Evolutionary conservation across 106 monocot genomes (phyloP), one percentile per base, ranked within the genome.

Genomic region (Phalaenopsis aphrodite): DNA sequence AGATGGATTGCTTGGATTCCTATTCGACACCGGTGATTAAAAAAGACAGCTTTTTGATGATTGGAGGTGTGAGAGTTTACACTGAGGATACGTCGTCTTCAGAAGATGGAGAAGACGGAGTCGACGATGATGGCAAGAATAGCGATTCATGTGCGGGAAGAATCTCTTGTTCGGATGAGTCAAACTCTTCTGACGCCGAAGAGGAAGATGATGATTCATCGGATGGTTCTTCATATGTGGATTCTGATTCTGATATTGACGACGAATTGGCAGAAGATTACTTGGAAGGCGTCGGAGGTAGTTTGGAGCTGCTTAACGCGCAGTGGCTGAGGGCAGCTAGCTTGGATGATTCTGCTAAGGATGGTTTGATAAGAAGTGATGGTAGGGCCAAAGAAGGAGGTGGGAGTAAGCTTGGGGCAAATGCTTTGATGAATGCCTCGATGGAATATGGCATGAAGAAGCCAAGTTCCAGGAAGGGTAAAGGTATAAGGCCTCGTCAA

Each of bases 41-140:
- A 81, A 84, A 79, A 21, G 81, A 82, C 1, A 93, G 85, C 1
- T 93, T 88, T 88, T 38, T 95, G n/a, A 87, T 88, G 23, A 91
- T 99, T 66, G 99, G 95, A 55, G 89, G 99, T 38, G 46, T 95
- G 41, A 88, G 83, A 80, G 67, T 99, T 52, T 95, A 99, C 80
- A 91, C 93, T 0, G 93, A 93, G 84, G 99, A 99, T 71, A 84
- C 80, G 11, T 91, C 94, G 1, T 94, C 94, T 12, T 87, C 89
- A 1, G 91, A 86, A 5, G 95, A 95, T 56, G 91, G 83, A 18
- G 68, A 78, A 48, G 87, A 81, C 30, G 80, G 12, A 5, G 30
- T 83, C 1, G 80, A 85, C 41, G 84, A 81, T 18, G 83, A 76
- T 16, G 79, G 75, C 2, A 78, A 74, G 1, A 79, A 30, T 19